phyloP scores from a whole-genome alignment of 306 rosid genomes.

The Inga leiocalycina region DNA sequence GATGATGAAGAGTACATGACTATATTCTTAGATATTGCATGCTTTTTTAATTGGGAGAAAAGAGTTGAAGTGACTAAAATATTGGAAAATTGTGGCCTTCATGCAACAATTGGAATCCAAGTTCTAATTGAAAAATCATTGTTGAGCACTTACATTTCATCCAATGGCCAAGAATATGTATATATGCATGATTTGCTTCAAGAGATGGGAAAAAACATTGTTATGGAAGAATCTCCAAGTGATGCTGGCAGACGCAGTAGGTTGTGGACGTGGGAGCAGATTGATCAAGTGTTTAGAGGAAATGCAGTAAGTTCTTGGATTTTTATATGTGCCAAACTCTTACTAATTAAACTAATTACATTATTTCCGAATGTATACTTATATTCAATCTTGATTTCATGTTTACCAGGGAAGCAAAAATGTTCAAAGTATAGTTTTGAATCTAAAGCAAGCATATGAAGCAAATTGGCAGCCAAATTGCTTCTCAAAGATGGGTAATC shows the following conservation, averaged over 20 bases:
- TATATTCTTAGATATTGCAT: slow-evolving; percentile 20
- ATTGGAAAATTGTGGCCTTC: not conserved
- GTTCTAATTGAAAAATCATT: slow-evolving; percentile 19
- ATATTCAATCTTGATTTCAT: not conserved
- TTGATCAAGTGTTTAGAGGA: not conserved
- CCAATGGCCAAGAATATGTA: not conserved
- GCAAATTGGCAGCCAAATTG: not conserved
- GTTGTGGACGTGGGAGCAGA: not conserved
- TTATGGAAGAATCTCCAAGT: not conserved
- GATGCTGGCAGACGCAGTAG: not conserved
- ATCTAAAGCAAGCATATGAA: not conserved
- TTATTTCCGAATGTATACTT: not conserved
- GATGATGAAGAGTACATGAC: not conserved
- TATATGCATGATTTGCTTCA: slow-evolving; percentile 22
- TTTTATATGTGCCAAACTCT: not conserved
- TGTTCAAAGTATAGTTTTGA: slow-evolving; percentile 3
- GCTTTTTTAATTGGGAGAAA: not conserved
- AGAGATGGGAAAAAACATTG: slow-evolving; percentile 19
- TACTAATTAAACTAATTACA: not conserved
- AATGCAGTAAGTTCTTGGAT: not conserved
- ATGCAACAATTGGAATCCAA: slow-evolving; percentile 5
- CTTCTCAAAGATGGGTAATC: slow-evolving; percentile 13
- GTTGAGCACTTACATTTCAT: not conserved
- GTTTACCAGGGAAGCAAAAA: not conserved
- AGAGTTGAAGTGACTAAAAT: not conserved